These are phyloP conservation scores for Auriculariales sp. DNA, from an alignment of 768 basidiomycete species.

Conservation along the genomic window DNA sequence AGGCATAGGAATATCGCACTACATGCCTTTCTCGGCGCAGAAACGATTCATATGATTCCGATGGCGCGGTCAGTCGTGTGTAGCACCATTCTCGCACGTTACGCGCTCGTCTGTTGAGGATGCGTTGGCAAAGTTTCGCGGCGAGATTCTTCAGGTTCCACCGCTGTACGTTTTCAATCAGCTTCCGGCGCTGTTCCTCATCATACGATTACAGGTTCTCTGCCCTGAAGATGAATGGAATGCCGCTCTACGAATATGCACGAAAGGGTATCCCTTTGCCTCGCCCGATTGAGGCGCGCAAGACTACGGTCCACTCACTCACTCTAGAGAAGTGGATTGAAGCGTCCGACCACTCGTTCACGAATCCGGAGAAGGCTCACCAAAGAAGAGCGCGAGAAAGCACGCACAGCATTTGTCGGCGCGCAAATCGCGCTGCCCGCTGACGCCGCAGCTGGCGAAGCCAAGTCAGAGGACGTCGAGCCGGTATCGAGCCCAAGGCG, in stretches of 20 bases:
- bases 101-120: conserved; percentile 62
- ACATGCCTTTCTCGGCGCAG: conserved; percentile 87
- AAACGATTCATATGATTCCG: conserved; percentile 87
- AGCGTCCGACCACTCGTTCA: conserved; percentile 57
- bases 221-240: conserved; percentile 97
- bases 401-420: conserved; percentile 42
- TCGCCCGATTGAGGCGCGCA: conserved; percentile 80
- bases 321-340: conserved; percentile 65
- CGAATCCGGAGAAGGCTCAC: conserved; percentile 65
- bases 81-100: conserved; percentile 75
- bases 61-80: conserved; percentile 68
- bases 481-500: too few relatives aligned
- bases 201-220: conserved; percentile 54
- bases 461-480: too few relatives aligned
- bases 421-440: conserved; percentile 11
- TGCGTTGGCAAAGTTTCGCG: conserved; percentile 58
- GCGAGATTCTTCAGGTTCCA: conserved; percentile 80
- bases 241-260: conserved; percentile 89
- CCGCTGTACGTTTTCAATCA: conserved; percentile 51
- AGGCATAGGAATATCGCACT: conserved; percentile 83
- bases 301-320: conserved; percentile 68
- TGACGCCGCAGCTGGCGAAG: too few relatives aligned
- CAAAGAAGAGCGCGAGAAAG: conserved; percentile 49
- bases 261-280: conserved; percentile 82
- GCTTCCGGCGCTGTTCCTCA: too few relatives aligned